Base-by-base conservation (phyloP, 106 monocot genomes). In the Phalaenopsis equestris region DNA sequence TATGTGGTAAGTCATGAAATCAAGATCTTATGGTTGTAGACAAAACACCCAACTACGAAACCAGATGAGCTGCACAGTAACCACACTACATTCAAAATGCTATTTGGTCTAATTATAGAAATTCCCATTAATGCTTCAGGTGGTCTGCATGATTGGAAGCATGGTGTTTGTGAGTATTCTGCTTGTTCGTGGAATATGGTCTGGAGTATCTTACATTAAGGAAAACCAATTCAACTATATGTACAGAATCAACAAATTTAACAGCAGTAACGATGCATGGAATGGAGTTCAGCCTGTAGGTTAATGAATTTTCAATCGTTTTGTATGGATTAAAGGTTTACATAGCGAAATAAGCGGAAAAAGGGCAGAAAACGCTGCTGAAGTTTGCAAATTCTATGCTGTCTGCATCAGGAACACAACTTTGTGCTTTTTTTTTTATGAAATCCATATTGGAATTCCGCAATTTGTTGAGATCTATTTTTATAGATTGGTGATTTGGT, bases 71-170 rank as follows among this genome's bases (percentile, higher is more conserved):
- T 30, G 30, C 30, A 30, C 48, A 10, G 9, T 2, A 48, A 48
- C 48, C 11, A 7, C 10, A 48, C 0, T 52, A 12, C 7, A 70
- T 70, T 70, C 39, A 15, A 39, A 38, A 4, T 70, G 36, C 39
- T 39, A 37, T 3, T 36, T 70, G 70, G 70, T 70, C 39, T 70
- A 39, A 70, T 14, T 70, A 14, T 70, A 3, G 36, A 15, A 65
- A 2, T 24, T 23, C 24, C 8, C 24, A 24, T 24, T 65, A n/a
- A 23, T 70, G 39, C 38, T 5, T 2, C 64, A 96, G 96, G 96
- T 96, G 77, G 86, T 86, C 37, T 96, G 96, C 89, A 90, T 86
- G 9, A 57, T 92, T 84, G 96, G 96, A 76, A 92, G 86, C 56
- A 86, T 89, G 84, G 89, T 96, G 48, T 96, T 94, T 57, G 72